A percentile compares a stretch with the other conserved stretches of the same genome.
phyloP scores from a whole-genome alignment of 192 early-diverging fungal species.

The Radiomyces spectabilis region DNA sequence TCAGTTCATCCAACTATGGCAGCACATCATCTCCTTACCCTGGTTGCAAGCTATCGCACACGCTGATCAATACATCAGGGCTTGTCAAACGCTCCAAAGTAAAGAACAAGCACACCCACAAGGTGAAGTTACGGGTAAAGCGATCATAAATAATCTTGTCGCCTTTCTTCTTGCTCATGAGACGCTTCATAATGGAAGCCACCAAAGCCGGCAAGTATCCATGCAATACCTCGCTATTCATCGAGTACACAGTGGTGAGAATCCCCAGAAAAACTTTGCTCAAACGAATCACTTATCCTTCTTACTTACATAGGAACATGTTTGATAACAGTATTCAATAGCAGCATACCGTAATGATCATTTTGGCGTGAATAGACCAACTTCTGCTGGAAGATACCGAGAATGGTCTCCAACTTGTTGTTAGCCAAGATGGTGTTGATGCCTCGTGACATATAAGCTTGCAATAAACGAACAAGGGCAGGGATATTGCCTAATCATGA shows the following conservation, averaged over 20 bases:
- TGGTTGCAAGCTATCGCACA: conserved; percentile 52
- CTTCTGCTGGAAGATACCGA: conserved; percentile 89
- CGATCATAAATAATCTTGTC: conserved; percentile 29
- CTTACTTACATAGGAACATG: conserved; percentile 64
- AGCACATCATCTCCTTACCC: conserved; percentile 36
- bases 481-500: conserved; percentile 93
- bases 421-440: conserved; percentile 57
- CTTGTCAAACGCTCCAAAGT: conserved; percentile 51
- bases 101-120: conserved; percentile 60
- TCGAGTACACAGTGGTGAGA: too few species aligned
- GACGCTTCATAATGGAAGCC: conserved; percentile 32
- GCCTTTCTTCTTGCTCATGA: conserved; percentile 41
- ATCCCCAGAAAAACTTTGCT: background rate
- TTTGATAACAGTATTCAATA: conserved; percentile 72
- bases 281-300: conserved; percentile 13
- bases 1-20: background rate
- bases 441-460: conserved; percentile 77
- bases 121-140: conserved; percentile 58
- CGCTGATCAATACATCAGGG: conserved; percentile 49
- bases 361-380: conserved; percentile 76
- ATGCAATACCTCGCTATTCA: conserved; percentile 32
- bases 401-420: conserved; percentile 70
- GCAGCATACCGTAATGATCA: conserved; percentile 80
- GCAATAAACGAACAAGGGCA: conserved; percentile 83
- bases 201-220: conserved; percentile 43